A percentile compares a stretch with the other conserved stretches of the same genome.
phyloP scores from a whole-genome alignment of 2,329 filamentous ascomycete species.

The Paecilomyces niveus region DNA sequence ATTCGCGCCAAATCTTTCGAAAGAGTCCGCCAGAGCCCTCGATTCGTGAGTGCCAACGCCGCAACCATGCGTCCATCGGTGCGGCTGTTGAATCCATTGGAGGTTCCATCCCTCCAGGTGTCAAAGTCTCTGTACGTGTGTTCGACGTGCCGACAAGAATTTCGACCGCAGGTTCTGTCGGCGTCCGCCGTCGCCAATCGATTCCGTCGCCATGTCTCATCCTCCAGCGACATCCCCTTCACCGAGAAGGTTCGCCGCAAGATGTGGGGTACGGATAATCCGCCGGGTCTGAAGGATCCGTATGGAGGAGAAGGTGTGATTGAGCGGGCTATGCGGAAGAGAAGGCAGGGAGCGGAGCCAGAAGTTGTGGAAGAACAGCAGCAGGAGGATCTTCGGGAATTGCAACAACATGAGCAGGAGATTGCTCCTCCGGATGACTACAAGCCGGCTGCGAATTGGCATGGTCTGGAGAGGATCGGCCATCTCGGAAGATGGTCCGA shows the following conservation, averaged over 20 bases:
- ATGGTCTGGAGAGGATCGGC: constrained; percentile 50
- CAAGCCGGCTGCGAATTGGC: constrained; percentile 42
- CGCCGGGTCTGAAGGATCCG: constrained; percentile 43
- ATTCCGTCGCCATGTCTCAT: constrained; percentile 27
- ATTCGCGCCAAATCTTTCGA: not conserved
- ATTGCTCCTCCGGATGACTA: constrained; percentile 27
- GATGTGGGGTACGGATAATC: constrained; percentile 45
- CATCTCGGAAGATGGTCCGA: constrained; percentile 37
- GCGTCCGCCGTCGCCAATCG: constrained; percentile 14
- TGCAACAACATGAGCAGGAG: constrained; percentile 2
- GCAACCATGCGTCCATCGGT: constrained; percentile 31
- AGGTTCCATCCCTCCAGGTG: constrained; percentile 21
- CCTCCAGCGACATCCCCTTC: constrained; percentile 26
- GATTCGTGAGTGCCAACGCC: constrained; percentile 3
- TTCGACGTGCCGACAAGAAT: constrained; percentile 33
- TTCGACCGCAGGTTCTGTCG: constrained; percentile 22
- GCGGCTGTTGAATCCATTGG: constrained; percentile 28
- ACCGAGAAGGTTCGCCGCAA: constrained; percentile 41
- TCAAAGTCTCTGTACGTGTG: constrained; percentile 29
- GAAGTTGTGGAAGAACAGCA: constrained; percentile 7
- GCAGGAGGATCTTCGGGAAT: not conserved
- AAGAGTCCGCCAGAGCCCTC: not conserved
- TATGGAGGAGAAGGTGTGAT: constrained; percentile 35
- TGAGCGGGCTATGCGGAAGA: constrained; percentile 18
- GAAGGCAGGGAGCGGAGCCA: constrained; percentile 9